Evolutionary conservation across 768 basidiomycete genomes (phyloP), one percentile per base, ranked within the genome.

Genomic region (Pleurotus sapidus): DNA sequence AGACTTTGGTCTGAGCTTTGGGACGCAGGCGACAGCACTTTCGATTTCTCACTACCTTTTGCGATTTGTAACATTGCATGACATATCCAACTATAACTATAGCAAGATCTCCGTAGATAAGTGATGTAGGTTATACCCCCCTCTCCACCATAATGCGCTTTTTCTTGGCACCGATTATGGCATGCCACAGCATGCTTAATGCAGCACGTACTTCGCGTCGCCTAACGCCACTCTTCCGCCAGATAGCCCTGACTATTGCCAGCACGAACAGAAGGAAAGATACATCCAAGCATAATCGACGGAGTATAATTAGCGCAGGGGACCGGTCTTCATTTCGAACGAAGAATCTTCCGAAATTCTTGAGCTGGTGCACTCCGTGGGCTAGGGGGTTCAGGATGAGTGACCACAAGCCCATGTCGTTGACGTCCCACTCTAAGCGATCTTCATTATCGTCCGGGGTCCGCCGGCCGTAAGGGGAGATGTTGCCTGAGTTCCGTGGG

Each of bases 401-500:
- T 5, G 91, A 83, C 92, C 92, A 94, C 75, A 93, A 80, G 47
- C 92, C 92, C 67, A 93, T 75, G 66, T 93, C 89, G 49, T 90
- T 82, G n/a, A 89, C 65, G 66, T 91, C 87, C 86, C 87, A 90
- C 17, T 77, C 70, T 30, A 70, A 69, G 9, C 37, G 59, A 30
- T 68, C 71, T 34, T 66, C 67, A 3, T 72, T 64, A 40, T 69
- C 67, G 34, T 74, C 64, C 4, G 80, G 79, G 37, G 79, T 81
- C 34, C 74, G 72, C n/a, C 77, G 72, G 46, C 77, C 73, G 11
- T 68, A 58, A 12, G 79, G 72, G 42, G 77, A 77, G 34, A 73
- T 74, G 25, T 70, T 65, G 24, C 68, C 68, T 34, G 30, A 34
- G 8, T 34, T 34, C 55, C 73, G 70, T 5, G 78, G 74, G 45